Base-by-base conservation (phyloP, 2,329 filamentous ascomycete species). In the Triangularia setosa region DNA sequence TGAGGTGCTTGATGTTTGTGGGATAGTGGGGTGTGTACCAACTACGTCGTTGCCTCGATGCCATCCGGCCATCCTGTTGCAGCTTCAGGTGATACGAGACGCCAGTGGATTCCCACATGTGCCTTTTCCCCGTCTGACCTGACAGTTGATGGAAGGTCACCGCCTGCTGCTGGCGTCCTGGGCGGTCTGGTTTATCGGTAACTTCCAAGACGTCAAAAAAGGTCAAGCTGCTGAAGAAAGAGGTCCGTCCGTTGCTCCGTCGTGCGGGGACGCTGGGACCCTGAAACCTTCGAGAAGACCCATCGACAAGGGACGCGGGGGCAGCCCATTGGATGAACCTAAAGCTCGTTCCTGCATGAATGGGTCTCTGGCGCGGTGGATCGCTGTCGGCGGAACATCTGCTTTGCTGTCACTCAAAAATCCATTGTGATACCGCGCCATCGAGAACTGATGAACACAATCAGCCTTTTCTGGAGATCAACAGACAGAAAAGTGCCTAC, bases 231-330 rank as follows among this genome's bases (percentile, higher is more conserved):
- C 52, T 28, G 27, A 53, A 60, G 33, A 44, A 48, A 53, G 35
- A 44, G 30, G 30, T 44, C 57, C 57, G 21, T 33, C 57, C 56
- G 21, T 59, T 33, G 53, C 33, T 59, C 60, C 53, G 23, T 35
- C 24, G 12, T 59, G 40, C 56, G 27, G 56, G 40, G 56, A 58
- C 25, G n/a, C 24, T 27, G 27, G 66, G 62, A 44, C 65, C 60
- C 60, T 65, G 66, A 69, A 68, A 66, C 66, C 65, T 70, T 67
- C 66, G 30, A 69, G 64, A 70, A 70, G 64, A 58, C 64, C 67
- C 65, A 65, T 65, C 52, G 58, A 60, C 68, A 69, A 63, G 67
- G 67, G 40, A 55, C 65, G 68, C 58, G 62, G 57, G 58, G 40
- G 40, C 18, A 54, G 27, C 68, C 68, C 62, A 70, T 70, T 70